Base-by-base conservation (phyloP, 2,329 filamentous ascomycete species). In the Diaporthe helianthi region DNA sequence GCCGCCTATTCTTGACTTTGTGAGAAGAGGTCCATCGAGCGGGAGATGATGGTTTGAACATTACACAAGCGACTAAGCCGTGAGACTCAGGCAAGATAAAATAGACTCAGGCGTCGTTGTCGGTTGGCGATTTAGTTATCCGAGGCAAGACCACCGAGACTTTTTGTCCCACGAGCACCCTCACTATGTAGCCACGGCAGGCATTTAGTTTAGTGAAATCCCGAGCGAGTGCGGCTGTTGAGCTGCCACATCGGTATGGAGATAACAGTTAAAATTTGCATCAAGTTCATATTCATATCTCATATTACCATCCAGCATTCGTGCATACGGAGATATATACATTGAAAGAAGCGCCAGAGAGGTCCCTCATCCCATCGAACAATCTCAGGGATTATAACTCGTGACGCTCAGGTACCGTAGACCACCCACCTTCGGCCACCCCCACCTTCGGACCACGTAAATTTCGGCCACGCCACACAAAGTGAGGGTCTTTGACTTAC, bases 371-470 rank as follows among this genome's bases (percentile, higher is more conserved):
- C 26, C 41, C 26, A 5, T 33, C 1, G 12, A 17, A 5, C 15
- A 2, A n/a, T 31, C 46, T 69, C 24, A 73, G 1, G 69, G 71
- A 15, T 73, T 72, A 24, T 73, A 73, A 38, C 72, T 73, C n/a
- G 67, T 69, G 33, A 73, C 72, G 8, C 71, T 72, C 26, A 73
- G 52, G 38, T 69, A n/a, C n/a, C n/a, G n/a, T n/a, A n/a, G n/a
- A n/a, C n/a, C n/a, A n/a, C n/a, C n/a, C n/a, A n/a, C n/a, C n/a
- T n/a, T n/a, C n/a, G n/a, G n/a, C n/a, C n/a, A n/a, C n/a, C n/a
- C n/a, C n/a, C n/a, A n/a, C n/a, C n/a, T n/a, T n/a, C n/a, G n/a
- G n/a, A n/a, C n/a, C n/a, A n/a, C n/a, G n/a, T n/a, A n/a, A n/a
- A n/a, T n/a, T n/a, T n/a, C n/a, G n/a, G n/a, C n/a, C n/a, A n/a